Conservation (phyloP, 164 flowering plant species). For the Berberis vulgaris region DNA sequence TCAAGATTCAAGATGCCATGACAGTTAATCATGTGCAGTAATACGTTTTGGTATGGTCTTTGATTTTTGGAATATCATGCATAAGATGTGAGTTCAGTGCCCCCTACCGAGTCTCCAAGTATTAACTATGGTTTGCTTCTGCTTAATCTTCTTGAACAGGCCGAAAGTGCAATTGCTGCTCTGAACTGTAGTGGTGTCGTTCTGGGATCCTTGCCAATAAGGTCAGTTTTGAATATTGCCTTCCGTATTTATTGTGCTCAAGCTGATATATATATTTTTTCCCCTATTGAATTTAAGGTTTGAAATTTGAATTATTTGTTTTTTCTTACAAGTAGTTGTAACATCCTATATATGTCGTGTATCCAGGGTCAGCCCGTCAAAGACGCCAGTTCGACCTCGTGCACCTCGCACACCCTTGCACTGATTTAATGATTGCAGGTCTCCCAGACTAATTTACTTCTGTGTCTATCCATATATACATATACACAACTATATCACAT, state of each 20-base stretch:
- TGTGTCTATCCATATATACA: slow-evolving; percentile 13
- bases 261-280: too few relatives aligned
- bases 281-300: too few relatives aligned
- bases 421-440: slow-evolving; percentile 20
- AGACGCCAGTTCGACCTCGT: slow-evolving; percentile 73
- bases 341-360: slow-evolving; percentile 2
- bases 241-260: not conserved
- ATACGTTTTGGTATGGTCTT: too few relatives aligned
- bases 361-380: slow-evolving; percentile 79
- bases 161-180: slow-evolving; percentile 67
- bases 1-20: too few relatives aligned
- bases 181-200: slow-evolving; percentile 63
- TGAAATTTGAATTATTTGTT: not conserved
- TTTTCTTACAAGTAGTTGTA: not conserved
- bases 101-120: too few relatives aligned
- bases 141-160: slow-evolving; percentile 23
- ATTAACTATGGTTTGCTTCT: too few relatives aligned
- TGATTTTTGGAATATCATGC: too few relatives aligned
- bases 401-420: slow-evolving; percentile 42
- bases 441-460: slow-evolving; percentile 7
- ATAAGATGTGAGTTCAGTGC: too few relatives aligned
- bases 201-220: slow-evolving; percentile 50
- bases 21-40: too few relatives aligned
- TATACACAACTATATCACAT: slow-evolving; percentile 11
- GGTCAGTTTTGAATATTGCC: slow-evolving; percentile 21